Base-by-base conservation (phyloP, 495 filamentous ascomycete genomes). In the Letharia columbiana region DNA sequence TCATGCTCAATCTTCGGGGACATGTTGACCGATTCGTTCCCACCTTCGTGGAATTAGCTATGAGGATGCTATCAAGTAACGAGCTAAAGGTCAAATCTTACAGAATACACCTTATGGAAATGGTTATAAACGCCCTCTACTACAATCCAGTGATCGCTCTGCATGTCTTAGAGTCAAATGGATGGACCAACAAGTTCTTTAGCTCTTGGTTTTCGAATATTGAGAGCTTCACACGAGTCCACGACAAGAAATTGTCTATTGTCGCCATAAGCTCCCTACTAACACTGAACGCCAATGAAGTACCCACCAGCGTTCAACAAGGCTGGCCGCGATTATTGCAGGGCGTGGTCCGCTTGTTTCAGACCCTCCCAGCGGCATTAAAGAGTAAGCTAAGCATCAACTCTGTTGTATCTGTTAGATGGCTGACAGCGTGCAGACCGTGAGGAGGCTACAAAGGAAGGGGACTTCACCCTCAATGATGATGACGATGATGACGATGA, bases 141-240 rank as follows among this genome's bases (percentile, higher is more conserved):
- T 98, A 98, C 79, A 96, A 96, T 78, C 91, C 94, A 4, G 74
- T 82, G 45, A 83, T 96, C 66, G 80, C 89, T 67, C 82, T 98
- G 40, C 90, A 91, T 61, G 83, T 95, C 28, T 81, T 98, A 49
- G 94, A 98, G 76, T 75, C 81, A n/a, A 91, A 93, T 64, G 87
- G 84, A 64, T 96, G 91, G 92, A 98, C 94, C n/a, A 98, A 98
- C 77, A 96, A 95, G 78, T 98, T 98, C 77, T 98, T 98, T 83
- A 94, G 88, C 75, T 80, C 91, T 42, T 98, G 94, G 94, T 98
- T 98, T 76, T 88, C 90, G 41, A 96, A 86, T 75, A 98, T 98
- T 76, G 90, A 96, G 67, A 88, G 85, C 75, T 96, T 98, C 78
- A 87, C 86, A 63, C 82, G 94, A 20, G 94, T 98, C 17, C 94